These are phyloP conservation scores for Brassica incana DNA, from an alignment of 345 rosid genomes.

Conservation along the genomic window DNA sequence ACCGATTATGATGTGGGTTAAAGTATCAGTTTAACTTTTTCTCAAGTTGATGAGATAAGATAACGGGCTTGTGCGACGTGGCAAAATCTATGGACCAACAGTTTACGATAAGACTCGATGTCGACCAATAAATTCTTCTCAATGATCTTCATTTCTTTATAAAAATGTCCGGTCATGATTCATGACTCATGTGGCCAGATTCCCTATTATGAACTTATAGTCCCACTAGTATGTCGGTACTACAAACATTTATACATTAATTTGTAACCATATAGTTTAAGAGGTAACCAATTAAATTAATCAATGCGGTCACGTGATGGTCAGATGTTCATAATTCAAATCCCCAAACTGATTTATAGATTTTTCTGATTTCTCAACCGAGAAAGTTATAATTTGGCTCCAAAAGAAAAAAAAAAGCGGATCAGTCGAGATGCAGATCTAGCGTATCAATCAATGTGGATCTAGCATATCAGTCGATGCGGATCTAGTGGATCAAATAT, in stretches of 20 bases:
- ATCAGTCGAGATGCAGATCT: too few species aligned
- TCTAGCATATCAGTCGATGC: too few species aligned
- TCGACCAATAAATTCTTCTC: conserved; percentile 15
- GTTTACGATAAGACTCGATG: conserved; percentile 26
- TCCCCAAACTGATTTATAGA: background rate
- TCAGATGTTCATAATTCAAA: background rate
- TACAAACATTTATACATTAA: background rate
- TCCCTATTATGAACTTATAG: background rate
- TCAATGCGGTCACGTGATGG: background rate
- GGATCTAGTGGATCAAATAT: too few species aligned
- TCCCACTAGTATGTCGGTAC: background rate
- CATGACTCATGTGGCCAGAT: conserved; percentile 1
- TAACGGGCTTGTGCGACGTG: conserved; percentile 29
- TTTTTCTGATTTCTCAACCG: background rate
- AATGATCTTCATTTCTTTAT: background rate
- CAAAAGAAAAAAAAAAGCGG: too few species aligned
- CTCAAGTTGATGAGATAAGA: conserved; percentile 28
- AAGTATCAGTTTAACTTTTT: background rate
- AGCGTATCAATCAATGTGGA: too few species aligned
- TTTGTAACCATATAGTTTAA: conserved; percentile 13
- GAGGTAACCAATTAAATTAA: conserved; percentile 11
- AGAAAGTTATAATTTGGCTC: background rate
- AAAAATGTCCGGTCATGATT: background rate
- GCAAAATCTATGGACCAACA: conserved; percentile 15
- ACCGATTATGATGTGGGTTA: background rate